Base-by-base conservation (phyloP, 2,329 filamentous ascomycete species). In the Myriosclerotinia scirpicola region DNA sequence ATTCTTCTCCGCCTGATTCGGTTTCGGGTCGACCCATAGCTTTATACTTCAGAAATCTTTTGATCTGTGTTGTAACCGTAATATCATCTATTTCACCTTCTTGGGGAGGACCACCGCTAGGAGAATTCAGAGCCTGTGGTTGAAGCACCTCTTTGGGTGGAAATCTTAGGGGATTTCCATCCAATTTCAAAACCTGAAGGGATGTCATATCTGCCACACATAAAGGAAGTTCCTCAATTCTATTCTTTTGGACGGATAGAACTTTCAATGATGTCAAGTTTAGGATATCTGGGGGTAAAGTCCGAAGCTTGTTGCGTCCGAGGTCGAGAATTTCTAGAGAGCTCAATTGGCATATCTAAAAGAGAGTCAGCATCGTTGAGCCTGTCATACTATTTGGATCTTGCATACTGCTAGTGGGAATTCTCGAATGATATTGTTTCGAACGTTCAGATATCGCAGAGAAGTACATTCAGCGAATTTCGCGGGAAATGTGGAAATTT, bases 251-350 rank as follows among this genome's bases (percentile, higher is more conserved):
- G 46, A 97, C 85, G 2, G 93, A 93, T 65, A 98, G 82, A 20
- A 97, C 93, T 75, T 96, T 96, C 70, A 98, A 81, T 1, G 92
- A 96, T 6, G 88, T 89, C 73, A 98, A 82, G 75, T 88, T 92
- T 68, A 85, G 86, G 69, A 97, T 91, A 64, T 93, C 90, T 56
- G 89, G 86, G 0, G 94, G 93, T 2, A 98, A 84, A 12, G 85
- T 81, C 58, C 85, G 86, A 69, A 98, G 87, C 77, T 90, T 92
- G 77, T 98, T 98, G 73, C 91, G 87, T 76, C 93, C 93, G 65
- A 98, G 84, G 79, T 98, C 94, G 69, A 98, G 85, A 67, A 97
- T 97, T 79, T 98, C 93, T 65, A 98, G 85, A 44, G 92, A 90
- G 63, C 87, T 89, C 69, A 98, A 84, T 77, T 93, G 88, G 76